Evolutionary conservation across 306 rosid genomes (phyloP).

Genomic region (Cucumis hystrix): DNA sequence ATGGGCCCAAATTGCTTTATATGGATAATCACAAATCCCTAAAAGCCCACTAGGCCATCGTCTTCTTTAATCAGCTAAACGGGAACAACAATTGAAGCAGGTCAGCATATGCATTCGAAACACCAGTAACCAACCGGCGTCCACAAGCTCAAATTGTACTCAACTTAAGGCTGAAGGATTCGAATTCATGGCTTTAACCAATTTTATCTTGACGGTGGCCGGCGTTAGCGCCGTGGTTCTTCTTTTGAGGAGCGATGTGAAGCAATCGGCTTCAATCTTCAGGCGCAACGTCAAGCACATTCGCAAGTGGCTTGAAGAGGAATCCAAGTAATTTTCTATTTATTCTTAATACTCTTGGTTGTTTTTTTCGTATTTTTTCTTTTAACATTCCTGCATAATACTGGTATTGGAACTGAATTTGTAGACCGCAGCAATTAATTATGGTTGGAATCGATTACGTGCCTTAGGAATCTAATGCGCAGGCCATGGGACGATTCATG

Average conservation of each 20-base stretch:
- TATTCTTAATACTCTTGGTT: background rate
- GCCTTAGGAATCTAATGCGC: background rate
- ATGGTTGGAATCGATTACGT: background rate
- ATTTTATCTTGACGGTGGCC: constrained; percentile 38
- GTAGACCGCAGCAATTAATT: background rate
- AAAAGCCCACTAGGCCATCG: background rate
- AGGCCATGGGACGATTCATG: background rate
- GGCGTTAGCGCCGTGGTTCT: constrained; percentile 39
- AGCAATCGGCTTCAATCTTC: constrained; percentile 28
- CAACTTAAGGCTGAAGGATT: background rate
- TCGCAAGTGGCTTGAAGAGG: constrained; percentile 39
- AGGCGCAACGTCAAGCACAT: constrained; percentile 38
- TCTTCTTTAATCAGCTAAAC: background rate
- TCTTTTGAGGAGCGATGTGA: constrained; percentile 32
- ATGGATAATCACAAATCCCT: background rate
- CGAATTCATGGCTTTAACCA: constrained; percentile 27
- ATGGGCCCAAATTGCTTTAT: background rate
- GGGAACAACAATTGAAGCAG: background rate
- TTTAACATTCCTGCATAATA: background rate
- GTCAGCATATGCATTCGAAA: background rate
- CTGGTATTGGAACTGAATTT: background rate
- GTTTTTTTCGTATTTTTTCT: background rate
- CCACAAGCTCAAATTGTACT: background rate
- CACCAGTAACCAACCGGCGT: background rate
- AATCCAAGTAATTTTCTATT: constrained; percentile 23